phyloP scores from a whole-genome alignment of 108 stramenopile genomes.

The Craspedostauros australis region DNA sequence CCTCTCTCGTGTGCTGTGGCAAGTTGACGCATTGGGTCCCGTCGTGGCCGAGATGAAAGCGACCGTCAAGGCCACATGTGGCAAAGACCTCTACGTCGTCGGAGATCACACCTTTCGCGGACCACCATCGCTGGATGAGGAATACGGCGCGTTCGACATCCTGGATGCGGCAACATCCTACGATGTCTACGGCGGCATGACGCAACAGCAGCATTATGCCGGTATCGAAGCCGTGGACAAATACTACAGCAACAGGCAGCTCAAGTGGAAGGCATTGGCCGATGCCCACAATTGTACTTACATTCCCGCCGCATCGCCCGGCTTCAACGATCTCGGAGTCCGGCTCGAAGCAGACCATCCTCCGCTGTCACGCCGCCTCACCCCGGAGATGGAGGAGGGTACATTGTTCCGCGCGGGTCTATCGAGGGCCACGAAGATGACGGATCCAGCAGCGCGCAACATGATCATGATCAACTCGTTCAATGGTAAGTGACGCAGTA shows the following conservation, averaged over 20 bases:
- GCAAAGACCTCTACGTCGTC: slow-evolving; percentile 4
- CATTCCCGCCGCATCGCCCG: slow-evolving; percentile 27
- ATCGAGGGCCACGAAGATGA: slow-evolving; percentile 8
- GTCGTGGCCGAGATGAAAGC: not conserved
- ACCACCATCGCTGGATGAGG: not conserved
- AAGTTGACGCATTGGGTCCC: not conserved
- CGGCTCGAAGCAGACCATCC: slow-evolving; percentile 15
- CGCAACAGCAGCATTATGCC: not conserved
- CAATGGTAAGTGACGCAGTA: too few relatives aligned
- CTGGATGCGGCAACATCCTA: not conserved
- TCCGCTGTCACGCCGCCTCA: slow-evolving; percentile 29
- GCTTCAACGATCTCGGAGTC: slow-evolving; percentile 40
- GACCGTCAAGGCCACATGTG: not conserved
- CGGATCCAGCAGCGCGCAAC: slow-evolving; percentile 14
- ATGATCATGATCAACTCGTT: slow-evolving; percentile 44
- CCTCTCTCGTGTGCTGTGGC: slow-evolving; percentile 22
- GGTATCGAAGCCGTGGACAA: not conserved
- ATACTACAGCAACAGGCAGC: slow-evolving; percentile 8
- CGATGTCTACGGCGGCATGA: slow-evolving; percentile 1
- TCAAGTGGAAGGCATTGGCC: slow-evolving; percentile 17
- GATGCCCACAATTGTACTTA: slow-evolving; percentile 8
- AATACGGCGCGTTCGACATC: not conserved
- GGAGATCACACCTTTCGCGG: slow-evolving; percentile 10
- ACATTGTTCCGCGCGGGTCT: slow-evolving; percentile 24
- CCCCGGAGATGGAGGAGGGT: slow-evolving; percentile 7